Percentiles rank a stretch among this genome's conserved stretches.
phyloP scores from a whole-genome alignment of 2,329 filamentous ascomycete species.

The Cordyceps fumosorosea region DNA sequence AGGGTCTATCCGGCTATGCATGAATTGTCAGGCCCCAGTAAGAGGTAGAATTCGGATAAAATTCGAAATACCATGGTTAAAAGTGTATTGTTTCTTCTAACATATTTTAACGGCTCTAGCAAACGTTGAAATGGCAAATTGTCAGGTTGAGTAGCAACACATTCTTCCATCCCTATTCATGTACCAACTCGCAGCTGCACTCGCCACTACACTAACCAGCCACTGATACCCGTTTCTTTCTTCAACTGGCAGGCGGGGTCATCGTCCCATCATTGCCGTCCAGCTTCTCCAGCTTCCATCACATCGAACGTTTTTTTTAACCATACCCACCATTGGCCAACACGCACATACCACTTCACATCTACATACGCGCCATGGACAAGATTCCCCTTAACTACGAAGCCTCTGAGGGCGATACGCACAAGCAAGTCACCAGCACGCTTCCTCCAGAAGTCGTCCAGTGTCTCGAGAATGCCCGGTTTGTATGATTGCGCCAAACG shows the following conservation, averaged over 20 bases:
- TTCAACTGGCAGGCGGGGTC: background rate
- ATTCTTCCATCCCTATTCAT: no score
- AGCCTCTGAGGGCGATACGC: conserved; percentile 64
- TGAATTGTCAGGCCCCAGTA: background rate
- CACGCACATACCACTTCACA: background rate
- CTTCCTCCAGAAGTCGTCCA: conserved; percentile 81
- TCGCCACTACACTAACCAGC: background rate
- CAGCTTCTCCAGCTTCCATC: background rate
- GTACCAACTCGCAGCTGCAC: no score
- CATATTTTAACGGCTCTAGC: no score
- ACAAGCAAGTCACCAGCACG: conserved; percentile 60
- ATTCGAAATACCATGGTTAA: no score
- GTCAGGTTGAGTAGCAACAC: no score
- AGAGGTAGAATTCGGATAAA: no score
- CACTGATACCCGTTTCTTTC: background rate
- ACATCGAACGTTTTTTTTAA: background rate
- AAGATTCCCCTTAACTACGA: conserved; percentile 69
- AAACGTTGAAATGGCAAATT: no score
- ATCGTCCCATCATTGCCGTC: background rate
- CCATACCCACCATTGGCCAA: background rate
- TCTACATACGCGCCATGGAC: conserved; percentile 36
- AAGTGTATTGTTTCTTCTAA: no score
- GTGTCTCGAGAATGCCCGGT: conserved; percentile 89
- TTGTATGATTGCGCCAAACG: conserved; percentile 50
- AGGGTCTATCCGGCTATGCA: no score